Conservation (phyloP, 1,284 basidiomycete species). For the Polyporus tsugae region DNA sequence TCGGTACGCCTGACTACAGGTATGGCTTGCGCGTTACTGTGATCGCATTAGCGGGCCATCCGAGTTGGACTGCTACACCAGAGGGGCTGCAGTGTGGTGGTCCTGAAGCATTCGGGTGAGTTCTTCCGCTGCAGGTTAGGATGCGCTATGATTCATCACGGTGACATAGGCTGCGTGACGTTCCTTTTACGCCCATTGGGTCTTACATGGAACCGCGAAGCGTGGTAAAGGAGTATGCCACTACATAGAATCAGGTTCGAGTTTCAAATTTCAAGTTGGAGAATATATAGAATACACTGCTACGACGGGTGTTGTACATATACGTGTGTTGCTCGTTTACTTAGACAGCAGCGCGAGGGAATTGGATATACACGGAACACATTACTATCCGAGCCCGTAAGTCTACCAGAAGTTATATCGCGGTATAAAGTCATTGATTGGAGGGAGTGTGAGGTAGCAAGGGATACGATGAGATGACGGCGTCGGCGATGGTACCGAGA, state of each 20-base stretch:
- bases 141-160: not conserved
- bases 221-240: conserved; percentile 37
- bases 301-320: conserved; percentile 12
- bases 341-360: not conserved
- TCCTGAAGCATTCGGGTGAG: conserved; percentile 48
- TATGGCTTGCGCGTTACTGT: conserved; percentile 65
- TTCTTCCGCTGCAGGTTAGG: not conserved
- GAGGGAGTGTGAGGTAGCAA: not conserved
- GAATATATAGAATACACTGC: conserved; percentile 19
- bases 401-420: conserved; percentile 19
- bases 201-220: conserved; percentile 40
- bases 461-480: conserved; percentile 2
- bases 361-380: not conserved
- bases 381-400: conserved; percentile 11
- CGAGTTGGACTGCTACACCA: conserved; percentile 61
- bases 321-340: conserved; percentile 7
- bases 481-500: not conserved
- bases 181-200: conserved; percentile 41
- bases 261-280: not conserved
- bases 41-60: conserved; percentile 62
- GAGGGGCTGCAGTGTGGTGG: conserved; percentile 63
- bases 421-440: conserved; percentile 11
- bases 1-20: conserved; percentile 57
- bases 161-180: conserved; percentile 33
- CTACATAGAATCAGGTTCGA: not conserved